Conservation (phyloP, 1,284 basidiomycete species). For the Trametes sp. region DNA sequence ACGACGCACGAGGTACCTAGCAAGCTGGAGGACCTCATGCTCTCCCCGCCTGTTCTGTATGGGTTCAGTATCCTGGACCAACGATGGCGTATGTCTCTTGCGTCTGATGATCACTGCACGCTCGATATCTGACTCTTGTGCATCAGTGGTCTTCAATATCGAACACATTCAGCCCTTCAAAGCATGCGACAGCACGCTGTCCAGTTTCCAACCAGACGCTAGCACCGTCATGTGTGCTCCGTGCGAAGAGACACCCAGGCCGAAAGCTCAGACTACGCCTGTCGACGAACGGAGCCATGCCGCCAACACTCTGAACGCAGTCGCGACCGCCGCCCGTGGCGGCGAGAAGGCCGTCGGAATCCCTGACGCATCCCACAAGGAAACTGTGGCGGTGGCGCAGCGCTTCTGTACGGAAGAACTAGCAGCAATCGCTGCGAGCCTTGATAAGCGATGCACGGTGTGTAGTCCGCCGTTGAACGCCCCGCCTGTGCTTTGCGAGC, state of each 20-base stretch:
- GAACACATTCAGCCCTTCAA: slow-evolving; percentile 56
- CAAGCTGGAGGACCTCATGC: slow-evolving; percentile 48
- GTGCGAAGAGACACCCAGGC: too few species aligned
- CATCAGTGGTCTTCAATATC: slow-evolving; percentile 62
- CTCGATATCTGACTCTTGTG: background rate
- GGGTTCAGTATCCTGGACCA: slow-evolving; percentile 67
- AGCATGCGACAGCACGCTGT: slow-evolving; percentile 45
- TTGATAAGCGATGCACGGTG: slow-evolving; percentile 2
- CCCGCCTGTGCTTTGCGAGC: background rate
- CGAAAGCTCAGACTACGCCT: too few species aligned
- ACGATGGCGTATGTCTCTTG: slow-evolving; percentile 61
- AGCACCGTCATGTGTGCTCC: too few species aligned
- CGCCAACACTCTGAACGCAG: too few species aligned
- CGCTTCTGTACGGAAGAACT: background rate
- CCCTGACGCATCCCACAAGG: too few species aligned
- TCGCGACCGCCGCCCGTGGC: too few species aligned
- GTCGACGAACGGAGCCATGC: too few species aligned
- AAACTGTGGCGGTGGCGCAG: background rate
- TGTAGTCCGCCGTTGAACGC: background rate
- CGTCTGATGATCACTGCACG: slow-evolving; percentile 51
- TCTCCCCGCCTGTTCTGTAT: slow-evolving; percentile 60
- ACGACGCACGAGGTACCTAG: background rate
- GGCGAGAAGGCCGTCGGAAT: too few species aligned
- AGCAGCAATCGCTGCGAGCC: background rate
- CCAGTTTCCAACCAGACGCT: too few species aligned